phyloP scores from a whole-genome alignment of 225 moss, liverwort and hornwort species.

The Thuidium tamariscinum region DNA sequence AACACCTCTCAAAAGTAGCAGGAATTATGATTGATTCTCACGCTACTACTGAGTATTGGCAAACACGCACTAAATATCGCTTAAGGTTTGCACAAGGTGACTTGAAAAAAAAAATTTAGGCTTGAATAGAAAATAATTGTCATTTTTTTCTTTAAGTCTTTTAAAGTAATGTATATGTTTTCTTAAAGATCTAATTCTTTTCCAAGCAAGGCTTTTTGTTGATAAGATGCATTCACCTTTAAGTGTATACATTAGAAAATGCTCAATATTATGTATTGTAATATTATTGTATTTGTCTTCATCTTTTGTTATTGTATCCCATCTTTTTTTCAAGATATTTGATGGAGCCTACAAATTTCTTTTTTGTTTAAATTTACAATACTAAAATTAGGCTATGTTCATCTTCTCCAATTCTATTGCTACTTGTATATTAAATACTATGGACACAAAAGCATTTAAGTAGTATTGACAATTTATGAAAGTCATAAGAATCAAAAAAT shows the following conservation, averaged over 20 bases:
- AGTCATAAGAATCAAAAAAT: fast-evolving
- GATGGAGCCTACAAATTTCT: not conserved
- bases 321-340: not conserved
- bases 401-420: not conserved
- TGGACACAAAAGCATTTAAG: not conserved
- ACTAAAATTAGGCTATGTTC: not conserved
- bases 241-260: not conserved
- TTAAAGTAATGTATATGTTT: no score
- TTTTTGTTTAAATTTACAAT: not conserved
- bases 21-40: constrained; percentile 39
- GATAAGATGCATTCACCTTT: not conserved
- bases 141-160: no score
- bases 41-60: constrained; percentile 18
- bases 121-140: not conserved
- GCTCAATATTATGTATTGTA: not conserved
- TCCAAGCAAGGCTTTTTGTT: not conserved
- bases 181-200: not conserved
- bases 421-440: not conserved
- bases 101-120: not conserved
- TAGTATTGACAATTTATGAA: not conserved
- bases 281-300: not conserved
- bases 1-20: constrained; percentile 30
- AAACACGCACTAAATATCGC: not conserved
- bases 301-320: not conserved
- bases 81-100: constrained; percentile 11